Conservation (phyloP, 2,329 filamentous ascomycete genomes). For the Trichoderma pleuroti region DNA sequence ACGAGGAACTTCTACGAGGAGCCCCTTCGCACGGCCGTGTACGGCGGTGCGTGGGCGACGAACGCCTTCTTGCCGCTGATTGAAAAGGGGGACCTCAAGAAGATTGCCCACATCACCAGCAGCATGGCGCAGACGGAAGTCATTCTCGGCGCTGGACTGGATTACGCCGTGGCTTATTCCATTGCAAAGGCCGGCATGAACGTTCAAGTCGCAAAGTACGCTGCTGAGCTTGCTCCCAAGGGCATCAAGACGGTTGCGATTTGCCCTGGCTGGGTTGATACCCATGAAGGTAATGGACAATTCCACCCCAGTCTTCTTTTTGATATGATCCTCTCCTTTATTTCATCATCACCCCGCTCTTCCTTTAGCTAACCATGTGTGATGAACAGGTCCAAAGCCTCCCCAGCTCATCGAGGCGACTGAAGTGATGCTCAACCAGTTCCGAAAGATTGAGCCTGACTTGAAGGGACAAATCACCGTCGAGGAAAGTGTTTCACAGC, state of each 20-base stretch:
- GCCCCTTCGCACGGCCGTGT: constrained; percentile 36
- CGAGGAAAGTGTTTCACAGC: constrained; percentile 12
- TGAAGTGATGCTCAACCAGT: not conserved
- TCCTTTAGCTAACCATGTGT: not conserved
- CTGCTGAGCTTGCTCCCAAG: constrained; percentile 26
- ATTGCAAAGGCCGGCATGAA: constrained; percentile 41
- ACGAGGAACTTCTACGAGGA: constrained; percentile 33
- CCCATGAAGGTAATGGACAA: constrained; percentile 1
- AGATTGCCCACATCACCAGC: constrained; percentile 39
- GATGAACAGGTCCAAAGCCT: not conserved
- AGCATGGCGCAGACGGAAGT: constrained; percentile 34
- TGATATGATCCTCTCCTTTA: not conserved
- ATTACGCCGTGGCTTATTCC: constrained; percentile 32
- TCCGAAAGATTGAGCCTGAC: not conserved
- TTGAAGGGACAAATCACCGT: constrained; percentile 12
- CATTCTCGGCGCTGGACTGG: constrained; percentile 25
- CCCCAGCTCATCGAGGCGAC: not conserved
- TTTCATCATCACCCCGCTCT: not conserved
- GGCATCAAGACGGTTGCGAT: constrained; percentile 20
- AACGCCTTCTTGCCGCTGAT: constrained; percentile 42
- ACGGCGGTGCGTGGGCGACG: constrained; percentile 23
- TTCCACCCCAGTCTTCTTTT: not conserved
- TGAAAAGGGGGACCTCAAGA: constrained; percentile 37
- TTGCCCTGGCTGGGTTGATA: constrained; percentile 23
- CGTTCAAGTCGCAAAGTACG: constrained; percentile 40